A percentile compares a stretch with the other conserved stretches of the same genome.
Evolutionary conservation across 1,284 basidiomycete genomes (phyloP).

Genomic region (Boletus semigastroideus): DNA sequence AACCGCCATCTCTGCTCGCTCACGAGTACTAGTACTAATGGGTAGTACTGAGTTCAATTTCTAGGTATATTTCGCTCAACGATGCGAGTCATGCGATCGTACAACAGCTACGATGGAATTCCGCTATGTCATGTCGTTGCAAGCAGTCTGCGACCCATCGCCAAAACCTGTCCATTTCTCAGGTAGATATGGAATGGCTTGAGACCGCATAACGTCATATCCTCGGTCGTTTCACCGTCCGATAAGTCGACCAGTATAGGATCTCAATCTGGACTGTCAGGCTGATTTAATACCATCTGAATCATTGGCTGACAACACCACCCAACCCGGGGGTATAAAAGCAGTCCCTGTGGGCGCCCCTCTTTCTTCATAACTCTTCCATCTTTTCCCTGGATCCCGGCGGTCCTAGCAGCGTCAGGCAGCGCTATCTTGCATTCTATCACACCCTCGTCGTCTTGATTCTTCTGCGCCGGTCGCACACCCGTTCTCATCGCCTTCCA

Average conservation of each 20-base stretch:
- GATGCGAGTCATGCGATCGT: neutral
- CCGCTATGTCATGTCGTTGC: neutral
- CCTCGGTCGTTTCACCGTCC: neutral
- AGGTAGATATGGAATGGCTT: neutral
- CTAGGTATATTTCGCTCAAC: neutral
- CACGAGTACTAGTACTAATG: no score
- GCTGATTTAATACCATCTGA: constrained; percentile 8
- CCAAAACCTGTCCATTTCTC: no score
- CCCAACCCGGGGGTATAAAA: constrained; percentile 22
- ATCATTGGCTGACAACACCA: constrained; percentile 20
- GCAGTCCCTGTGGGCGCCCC: constrained; percentile 1
- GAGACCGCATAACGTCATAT: neutral
- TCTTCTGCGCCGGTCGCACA: constrained; percentile 23
- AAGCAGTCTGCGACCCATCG: neutral
- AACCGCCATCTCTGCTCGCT: no score
- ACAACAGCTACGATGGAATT: neutral
- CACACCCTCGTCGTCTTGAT: neutral
- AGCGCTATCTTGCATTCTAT: constrained; percentile 11
- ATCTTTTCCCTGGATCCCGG: constrained; percentile 24
- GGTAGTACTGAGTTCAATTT: neutral
- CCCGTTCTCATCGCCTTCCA: neutral
- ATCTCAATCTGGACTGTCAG: constrained; percentile 17
- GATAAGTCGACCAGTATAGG: neutral
- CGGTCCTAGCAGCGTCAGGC: constrained; percentile 25
- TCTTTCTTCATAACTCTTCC: constrained; percentile 5